A percentile compares a stretch with the other conserved stretches of the same genome.
Evolutionary conservation across 495 filamentous ascomycete species (phyloP).

Genomic region (Ascodesmis nigricans): DNA sequence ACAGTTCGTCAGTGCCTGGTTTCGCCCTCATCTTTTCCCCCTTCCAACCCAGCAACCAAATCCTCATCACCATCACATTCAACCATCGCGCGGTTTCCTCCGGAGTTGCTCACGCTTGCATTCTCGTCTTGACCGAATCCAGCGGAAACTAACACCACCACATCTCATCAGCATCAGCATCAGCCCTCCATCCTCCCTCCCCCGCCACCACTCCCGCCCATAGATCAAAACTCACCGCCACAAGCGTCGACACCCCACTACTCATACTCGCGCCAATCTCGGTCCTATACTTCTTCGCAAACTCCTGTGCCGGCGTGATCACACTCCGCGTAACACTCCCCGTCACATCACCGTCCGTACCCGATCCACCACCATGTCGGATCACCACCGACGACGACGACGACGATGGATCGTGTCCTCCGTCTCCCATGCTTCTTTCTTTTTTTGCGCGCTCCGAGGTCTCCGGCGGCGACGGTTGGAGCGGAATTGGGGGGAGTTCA

Average conservation of each 20-base stretch:
- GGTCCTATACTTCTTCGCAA: slow-evolving; percentile 54
- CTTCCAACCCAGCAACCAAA: no score
- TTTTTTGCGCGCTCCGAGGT: no score
- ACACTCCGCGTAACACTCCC: no score
- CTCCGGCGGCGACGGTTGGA: no score
- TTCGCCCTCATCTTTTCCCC: no score
- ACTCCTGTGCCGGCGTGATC: slow-evolving; percentile 25
- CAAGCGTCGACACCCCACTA: slow-evolving; percentile 50
- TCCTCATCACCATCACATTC: no score
- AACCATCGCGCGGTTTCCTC: no score
- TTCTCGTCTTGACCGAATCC: slow-evolving; percentile 67
- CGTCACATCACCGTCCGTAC: neutral
- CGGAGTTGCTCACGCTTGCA: slow-evolving; percentile 51
- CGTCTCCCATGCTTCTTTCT: no score
- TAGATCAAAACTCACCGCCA: slow-evolving; percentile 30
- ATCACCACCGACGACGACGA: no score
- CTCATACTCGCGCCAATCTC: slow-evolving; percentile 53
- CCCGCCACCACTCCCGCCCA: slow-evolving; percentile 4
- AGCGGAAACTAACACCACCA: slow-evolving; percentile 39
- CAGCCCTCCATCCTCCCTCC: neutral
- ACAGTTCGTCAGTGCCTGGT: slow-evolving; percentile 7
- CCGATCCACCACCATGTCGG: neutral
- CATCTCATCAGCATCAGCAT: slow-evolving; percentile 9
- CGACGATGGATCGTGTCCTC: neutral
- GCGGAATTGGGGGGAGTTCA: slow-evolving; percentile 13